phyloP scores from a whole-genome alignment of 305 asterid genomes.

The Solanum hybrid region DNA sequence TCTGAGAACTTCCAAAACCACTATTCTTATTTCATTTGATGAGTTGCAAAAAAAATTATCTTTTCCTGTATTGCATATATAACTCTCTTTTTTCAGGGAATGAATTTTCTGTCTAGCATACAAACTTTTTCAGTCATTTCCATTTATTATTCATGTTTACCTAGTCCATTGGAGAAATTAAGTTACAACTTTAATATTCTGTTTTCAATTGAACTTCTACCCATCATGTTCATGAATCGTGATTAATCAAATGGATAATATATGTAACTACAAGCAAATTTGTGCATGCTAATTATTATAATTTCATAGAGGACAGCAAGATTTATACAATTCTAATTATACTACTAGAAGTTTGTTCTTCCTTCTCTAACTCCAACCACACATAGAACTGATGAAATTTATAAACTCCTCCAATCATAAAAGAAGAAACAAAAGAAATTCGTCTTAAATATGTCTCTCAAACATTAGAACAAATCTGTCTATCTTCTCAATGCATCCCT shows the following conservation, averaged over 20 bases:
- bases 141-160: neutral
- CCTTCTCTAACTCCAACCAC: neutral
- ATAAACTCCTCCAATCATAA: neutral
- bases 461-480: neutral
- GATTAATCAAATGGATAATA: neutral
- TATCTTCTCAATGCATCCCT: neutral
- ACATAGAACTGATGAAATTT: neutral
- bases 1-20: neutral
- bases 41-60: neutral
- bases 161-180: neutral
- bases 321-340: neutral
- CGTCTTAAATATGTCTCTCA: neutral
- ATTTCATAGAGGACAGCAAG: neutral
- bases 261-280: neutral
- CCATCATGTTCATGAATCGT: neutral
- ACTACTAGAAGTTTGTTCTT: neutral
- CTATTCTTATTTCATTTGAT: neutral
- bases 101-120: neutral
- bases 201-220: neutral
- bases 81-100: neutral
- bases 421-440: neutral
- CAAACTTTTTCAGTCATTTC: neutral
- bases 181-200: neutral
- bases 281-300: neutral
- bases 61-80: neutral